These are phyloP conservation scores for Drechslerella coelobrocha DNA, from an alignment of 2,329 filamentous ascomycete genomes.

Conservation along the genomic window DNA sequence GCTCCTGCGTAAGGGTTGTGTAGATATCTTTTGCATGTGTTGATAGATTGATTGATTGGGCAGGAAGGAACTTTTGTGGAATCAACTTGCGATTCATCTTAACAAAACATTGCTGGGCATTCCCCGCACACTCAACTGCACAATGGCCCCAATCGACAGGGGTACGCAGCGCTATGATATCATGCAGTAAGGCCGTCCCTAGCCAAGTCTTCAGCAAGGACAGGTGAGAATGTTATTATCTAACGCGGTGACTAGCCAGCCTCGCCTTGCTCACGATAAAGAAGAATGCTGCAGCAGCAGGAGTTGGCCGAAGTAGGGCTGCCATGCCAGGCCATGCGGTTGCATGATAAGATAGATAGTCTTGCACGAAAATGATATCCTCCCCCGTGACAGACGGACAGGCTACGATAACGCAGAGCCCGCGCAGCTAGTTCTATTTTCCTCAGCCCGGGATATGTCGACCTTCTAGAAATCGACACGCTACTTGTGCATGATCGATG, in stretches of 20 bases:
- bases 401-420: background rate
- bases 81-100: background rate
- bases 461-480: slow-evolving; percentile 41
- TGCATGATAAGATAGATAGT: slow-evolving; percentile 40
- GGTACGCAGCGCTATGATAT: too few species aligned
- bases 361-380: slow-evolving; percentile 27
- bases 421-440: background rate
- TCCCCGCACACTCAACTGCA: background rate
- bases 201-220: too few species aligned
- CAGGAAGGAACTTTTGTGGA: background rate
- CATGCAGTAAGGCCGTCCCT: too few species aligned
- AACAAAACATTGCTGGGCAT: background rate
- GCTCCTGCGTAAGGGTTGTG: background rate
- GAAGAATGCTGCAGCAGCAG: background rate
- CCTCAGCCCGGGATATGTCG: background rate
- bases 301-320: slow-evolving; percentile 14
- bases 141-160: too few species aligned
- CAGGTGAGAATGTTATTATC: too few species aligned
- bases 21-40: slow-evolving; percentile 13
- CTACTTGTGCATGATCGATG: slow-evolving; percentile 19
- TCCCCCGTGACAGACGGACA: background rate
- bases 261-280: background rate
- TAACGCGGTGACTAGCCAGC: too few species aligned
- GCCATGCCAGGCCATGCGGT: slow-evolving; percentile 2
- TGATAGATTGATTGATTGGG: slow-evolving; percentile 7